Evolutionary conservation across 2,329 filamentous ascomycete genomes (phyloP), one percentile per base, ranked within the genome.

Genomic region (Penicillium palitans): DNA sequence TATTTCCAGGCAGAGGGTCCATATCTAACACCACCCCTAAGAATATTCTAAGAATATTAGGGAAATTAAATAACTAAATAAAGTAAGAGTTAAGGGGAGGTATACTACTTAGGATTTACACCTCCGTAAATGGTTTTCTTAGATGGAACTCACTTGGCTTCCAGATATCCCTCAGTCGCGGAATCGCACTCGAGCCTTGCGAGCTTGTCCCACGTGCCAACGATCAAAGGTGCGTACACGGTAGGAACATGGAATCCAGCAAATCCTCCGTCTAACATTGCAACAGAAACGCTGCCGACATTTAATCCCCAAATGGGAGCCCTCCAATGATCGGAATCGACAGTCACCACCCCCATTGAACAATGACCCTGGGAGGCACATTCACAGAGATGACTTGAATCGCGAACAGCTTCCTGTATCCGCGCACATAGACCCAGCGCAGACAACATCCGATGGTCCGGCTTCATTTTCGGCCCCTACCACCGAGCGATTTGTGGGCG

Each of bases 401-500:
- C 33, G 19, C 19, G 48, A 21, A 48, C 45, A 48, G 46, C 42
- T 41, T 42, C 21, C 19, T 31, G 35, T 42, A 5, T 41, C 58
- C 47, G 19, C 24, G 25, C 27, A 44, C 33, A 46, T 45, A 31
- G 21, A 44, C 17, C 54, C 39, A 49, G 19, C 51, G 15, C 56
- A 45, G n/a, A 37, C 55, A 12, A 39, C 47, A n/a, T 49, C 59
- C 6, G 41, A 56, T 40, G 48, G 50, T 35, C 55, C 60, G 35
- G 46, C 52, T 6, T 55, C 61, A 12, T 52, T 56, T 12, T 54
- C 62, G 4, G 55, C 53, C 29, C 57, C 62, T 8, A 58, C 45
- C 27, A 65, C 67, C 37, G 70, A 71, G 51, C 70, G 74, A 19
- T 77, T 77, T 49, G 74, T 78, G 24, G 74, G 75, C 31, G 74